phyloP scores from a whole-genome alignment of 2,329 filamentous ascomycete species.

The Metarhizium anisopliae region DNA sequence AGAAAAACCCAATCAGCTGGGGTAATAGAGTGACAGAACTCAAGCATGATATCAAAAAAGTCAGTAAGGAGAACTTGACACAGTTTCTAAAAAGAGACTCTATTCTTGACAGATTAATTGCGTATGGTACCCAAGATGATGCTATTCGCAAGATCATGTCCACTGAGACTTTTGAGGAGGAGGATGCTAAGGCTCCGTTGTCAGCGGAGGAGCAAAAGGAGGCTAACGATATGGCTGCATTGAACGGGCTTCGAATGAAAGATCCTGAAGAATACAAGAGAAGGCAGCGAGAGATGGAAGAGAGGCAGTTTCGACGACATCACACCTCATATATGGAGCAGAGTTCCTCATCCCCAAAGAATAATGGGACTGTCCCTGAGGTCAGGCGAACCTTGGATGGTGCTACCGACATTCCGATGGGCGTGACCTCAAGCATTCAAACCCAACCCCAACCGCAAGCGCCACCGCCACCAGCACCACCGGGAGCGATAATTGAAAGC shows the following conservation, averaged over 20 bases:
- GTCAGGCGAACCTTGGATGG: neutral
- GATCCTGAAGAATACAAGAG: conserved; percentile 23
- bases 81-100: conserved; percentile 52
- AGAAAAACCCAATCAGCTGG: conserved; percentile 64
- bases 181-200: conserved; percentile 48
- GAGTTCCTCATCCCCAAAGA: neutral
- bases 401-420: neutral
- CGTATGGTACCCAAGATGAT: conserved; percentile 21
- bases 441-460: neutral
- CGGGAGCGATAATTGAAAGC: neutral
- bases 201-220: conserved; percentile 52
- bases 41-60: conserved; percentile 47
- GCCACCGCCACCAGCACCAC: neutral
- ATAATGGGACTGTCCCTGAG: neutral
- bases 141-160: conserved; percentile 50
- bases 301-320: neutral
- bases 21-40: conserved; percentile 49
- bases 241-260: conserved; percentile 22
- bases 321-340: neutral
- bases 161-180: conserved; percentile 64
- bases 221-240: conserved; percentile 32
- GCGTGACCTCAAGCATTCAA: neutral
- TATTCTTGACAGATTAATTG: conserved; percentile 44
- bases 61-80: conserved; percentile 41
- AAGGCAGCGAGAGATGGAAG: conserved; percentile 8